These are phyloP conservation scores for Blastobotrys proliferans DNA, from an alignment of 1,139 yeast genomes.

Conservation along the genomic window DNA sequence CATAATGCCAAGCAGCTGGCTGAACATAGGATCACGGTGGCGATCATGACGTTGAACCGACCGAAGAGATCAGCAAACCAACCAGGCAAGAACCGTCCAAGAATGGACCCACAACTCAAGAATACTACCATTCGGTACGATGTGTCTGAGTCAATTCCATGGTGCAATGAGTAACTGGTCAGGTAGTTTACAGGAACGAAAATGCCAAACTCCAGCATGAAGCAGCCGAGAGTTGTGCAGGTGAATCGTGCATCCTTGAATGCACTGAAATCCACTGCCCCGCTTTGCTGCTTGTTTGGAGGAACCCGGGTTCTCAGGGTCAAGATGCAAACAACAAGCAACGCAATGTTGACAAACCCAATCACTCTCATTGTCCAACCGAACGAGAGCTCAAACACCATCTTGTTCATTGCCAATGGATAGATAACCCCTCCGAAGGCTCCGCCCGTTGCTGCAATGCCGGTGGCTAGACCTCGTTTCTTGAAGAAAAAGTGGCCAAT, in stretches of 20 bases:
- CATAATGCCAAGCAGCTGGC: constrained; percentile 40
- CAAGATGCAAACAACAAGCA: constrained; percentile 38
- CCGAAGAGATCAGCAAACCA: constrained; percentile 48
- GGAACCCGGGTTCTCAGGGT: constrained; percentile 45
- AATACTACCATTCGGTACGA: constrained; percentile 45
- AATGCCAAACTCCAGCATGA: constrained; percentile 46
- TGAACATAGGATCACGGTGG: constrained; percentile 39
- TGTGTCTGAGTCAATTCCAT: constrained; percentile 40
- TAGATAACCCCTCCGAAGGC: constrained; percentile 59
- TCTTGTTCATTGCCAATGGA: constrained; percentile 50
- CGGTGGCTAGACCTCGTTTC: constrained; percentile 53
- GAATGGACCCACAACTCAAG: constrained; percentile 45
- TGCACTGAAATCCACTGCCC: constrained; percentile 40
- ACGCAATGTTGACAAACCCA: constrained; percentile 46
- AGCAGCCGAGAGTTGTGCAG: constrained; percentile 42
- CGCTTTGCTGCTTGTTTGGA: constrained; percentile 23
- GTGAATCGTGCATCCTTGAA: constrained; percentile 42
- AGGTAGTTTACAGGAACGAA: constrained; percentile 50
- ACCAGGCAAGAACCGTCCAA: constrained; percentile 48
- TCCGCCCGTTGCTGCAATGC: constrained; percentile 59
- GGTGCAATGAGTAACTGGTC: constrained; percentile 47
- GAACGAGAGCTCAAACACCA: constrained; percentile 49
- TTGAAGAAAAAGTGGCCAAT: constrained; percentile 59
- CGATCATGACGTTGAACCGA: constrained; percentile 49
- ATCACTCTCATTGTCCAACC: constrained; percentile 59